These are phyloP conservation scores for Trifolium pratense DNA, from an alignment of 306 rosid genomes.

Conservation along the genomic window DNA sequence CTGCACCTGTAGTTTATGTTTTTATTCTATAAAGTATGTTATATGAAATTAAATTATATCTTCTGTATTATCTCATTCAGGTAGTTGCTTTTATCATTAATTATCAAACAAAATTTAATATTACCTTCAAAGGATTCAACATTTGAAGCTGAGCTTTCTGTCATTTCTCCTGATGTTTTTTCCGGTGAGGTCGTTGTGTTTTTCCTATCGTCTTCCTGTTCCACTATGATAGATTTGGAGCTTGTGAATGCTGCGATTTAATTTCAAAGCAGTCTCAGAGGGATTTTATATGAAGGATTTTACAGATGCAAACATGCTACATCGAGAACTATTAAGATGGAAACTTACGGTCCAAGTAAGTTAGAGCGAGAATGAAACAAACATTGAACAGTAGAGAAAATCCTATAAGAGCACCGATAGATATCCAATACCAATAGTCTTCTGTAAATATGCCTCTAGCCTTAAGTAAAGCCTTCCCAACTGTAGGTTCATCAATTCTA, in stretches of 20 bases:
- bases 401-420: constrained; percentile 65
- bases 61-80: too few relatives aligned
- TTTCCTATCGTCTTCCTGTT: constrained; percentile 46
- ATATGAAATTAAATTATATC: too few relatives aligned
- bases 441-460: constrained; percentile 63
- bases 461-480: constrained; percentile 68
- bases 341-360: constrained; percentile 68
- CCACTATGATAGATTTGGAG: constrained; percentile 52
- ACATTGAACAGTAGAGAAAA: constrained; percentile 67
- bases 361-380: constrained; percentile 57
- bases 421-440: constrained; percentile 73
- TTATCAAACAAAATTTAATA: background rate
- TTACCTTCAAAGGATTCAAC: constrained; percentile 47
- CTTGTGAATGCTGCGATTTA: constrained; percentile 55
- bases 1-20: constrained; percentile 37
- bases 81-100: constrained; percentile 2
- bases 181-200: constrained; percentile 22
- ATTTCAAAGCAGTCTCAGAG: constrained; percentile 24
- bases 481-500: constrained; percentile 53
- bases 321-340: background rate
- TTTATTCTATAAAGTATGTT: too few relatives aligned
- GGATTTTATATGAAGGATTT: background rate
- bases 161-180: constrained; percentile 2
- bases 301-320: background rate
- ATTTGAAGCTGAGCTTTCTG: constrained; percentile 28